Evolutionary conservation across 495 filamentous ascomycete genomes (phyloP), one percentile per base, ranked within the genome.

Genomic region (Sabuloglossum arenarium): DNA sequence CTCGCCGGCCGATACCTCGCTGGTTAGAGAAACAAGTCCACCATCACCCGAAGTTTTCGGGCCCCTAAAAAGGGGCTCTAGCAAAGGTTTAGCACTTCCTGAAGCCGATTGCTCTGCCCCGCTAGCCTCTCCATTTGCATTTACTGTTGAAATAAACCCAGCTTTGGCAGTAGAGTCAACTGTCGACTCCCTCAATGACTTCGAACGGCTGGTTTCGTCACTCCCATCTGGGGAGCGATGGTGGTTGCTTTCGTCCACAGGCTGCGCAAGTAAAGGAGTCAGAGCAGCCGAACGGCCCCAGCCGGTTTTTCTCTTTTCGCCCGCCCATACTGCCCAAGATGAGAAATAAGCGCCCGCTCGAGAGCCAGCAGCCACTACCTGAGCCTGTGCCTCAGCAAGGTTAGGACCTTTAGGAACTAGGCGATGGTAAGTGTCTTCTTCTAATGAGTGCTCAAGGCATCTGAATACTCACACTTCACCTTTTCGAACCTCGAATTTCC

Each of bases 281-380:
- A 6, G n/a, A 10, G 55, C 14, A 29, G 32, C 24, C 21, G 37
- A 46, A 24, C 43, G 28, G 23, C 56, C 31, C 52, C 53, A 57
- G 10, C 53, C 71, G 14, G 66, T 67, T 63, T 84, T 86, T 50
- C 83, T 73, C 69, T 93, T 94, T 68, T 98, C 89, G 29, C 79
- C 80, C 6, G 90, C 90, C 91, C 91, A 98, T 1, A 79, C 70
- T n/a, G 88, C 82, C 93, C 93, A 97, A 27, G 87, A 93, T 52
- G 82, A 88, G 50, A 98, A 73, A 62, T 95, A 98, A 5, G 90
- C 84, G 19, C 86, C 77, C 10, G 90, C 90, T 59, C 81, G 82
- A 59, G 80, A 75, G 10, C 82, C 70, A 0, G 84, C 85, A 1
- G 79, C 79, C 56, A 73, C 75, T 14, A 80, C 75, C 5, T 81